Evolutionary conservation across 768 basidiomycete genomes (phyloP), one percentile per base, ranked within the genome.

Genomic region (Trametes villosa): DNA sequence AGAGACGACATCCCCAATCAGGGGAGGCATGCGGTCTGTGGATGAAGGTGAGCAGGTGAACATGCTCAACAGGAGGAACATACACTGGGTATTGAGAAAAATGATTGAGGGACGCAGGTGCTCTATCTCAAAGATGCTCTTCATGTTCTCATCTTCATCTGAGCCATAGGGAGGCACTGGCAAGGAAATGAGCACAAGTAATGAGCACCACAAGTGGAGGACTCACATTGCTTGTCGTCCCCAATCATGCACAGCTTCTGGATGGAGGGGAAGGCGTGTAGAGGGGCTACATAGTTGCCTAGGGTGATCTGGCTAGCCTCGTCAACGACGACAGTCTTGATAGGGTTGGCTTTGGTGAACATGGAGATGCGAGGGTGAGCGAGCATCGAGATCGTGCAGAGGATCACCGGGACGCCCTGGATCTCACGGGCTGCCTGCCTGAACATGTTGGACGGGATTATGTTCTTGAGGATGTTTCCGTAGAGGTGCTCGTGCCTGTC

Each of bases 401-500:
- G 80, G 20, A 92, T 78, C 20, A 93, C 87, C 63, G 81, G 75
- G 40, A 78, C 79, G 22, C 73, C 79, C 8, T 83, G 58, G 9
- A 76, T 59, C 60, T 63, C 53, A 61, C 53, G 7, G 45, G 56
- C 76, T 1, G 61, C 52, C 9, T 40, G 36, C 0, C 38, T 29
- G 24, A 78, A 74, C 15, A 77, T 71, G 59, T 65, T 71, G 41
- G 86, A 85, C 3, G 76, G 70, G 36, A 94, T 86, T 4, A 86
- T 72, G 53, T 89, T 79, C 9, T 65, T 24, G 7, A 66, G 57
- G 34, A 91, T 74, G 12, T 77, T 67, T 2, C 65, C 57, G 70
- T 94, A 94, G 0, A 92, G 74, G 69, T 93, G 88, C 59, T 91
- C 91, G 80, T 94, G 90, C 92, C 92, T 93, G 53, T 27, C 53